These are phyloP conservation scores for Fistulifera solaris DNA, from an alignment of 108 stramenopile species.

Conservation along the genomic window DNA sequence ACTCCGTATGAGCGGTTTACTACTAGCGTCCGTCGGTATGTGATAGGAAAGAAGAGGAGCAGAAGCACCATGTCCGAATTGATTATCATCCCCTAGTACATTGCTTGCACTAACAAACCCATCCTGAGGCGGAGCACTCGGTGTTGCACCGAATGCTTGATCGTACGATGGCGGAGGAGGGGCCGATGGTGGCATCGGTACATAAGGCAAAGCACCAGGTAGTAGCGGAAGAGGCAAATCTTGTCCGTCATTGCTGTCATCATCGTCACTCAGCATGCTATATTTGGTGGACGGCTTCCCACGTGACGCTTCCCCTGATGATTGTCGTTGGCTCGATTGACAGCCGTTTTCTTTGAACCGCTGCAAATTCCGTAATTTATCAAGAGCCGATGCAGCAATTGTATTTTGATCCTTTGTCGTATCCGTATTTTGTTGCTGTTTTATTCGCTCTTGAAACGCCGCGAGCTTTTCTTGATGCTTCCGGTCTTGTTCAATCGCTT, in stretches of 20 bases:
- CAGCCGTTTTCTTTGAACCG: neutral
- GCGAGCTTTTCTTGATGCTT: neutral
- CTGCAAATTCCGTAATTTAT: neutral
- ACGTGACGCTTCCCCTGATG: neutral
- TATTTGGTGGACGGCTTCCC: slow-evolving; percentile 1
- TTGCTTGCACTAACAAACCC: neutral
- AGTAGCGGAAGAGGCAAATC: neutral
- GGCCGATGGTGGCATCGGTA: neutral
- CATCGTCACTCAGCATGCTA: slow-evolving; percentile 3
- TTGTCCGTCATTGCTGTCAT: neutral
- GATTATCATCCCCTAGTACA: slow-evolving; percentile 17
- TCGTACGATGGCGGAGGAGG: slow-evolving; percentile 1
- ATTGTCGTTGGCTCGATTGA: neutral
- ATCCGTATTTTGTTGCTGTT: slow-evolving; percentile 17
- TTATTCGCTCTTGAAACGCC: slow-evolving; percentile 17
- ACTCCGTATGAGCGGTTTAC: neutral
- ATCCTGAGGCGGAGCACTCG: neutral
- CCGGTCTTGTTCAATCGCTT: slow-evolving; percentile 8
- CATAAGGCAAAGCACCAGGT: neutral
- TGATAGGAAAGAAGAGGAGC: slow-evolving; percentile 1
- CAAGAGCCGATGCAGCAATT: slow-evolving; percentile 3
- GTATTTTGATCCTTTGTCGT: slow-evolving; percentile 2
- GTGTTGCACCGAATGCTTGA: neutral
- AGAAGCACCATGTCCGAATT: slow-evolving; percentile 2
- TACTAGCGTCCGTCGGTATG: neutral